These are phyloP conservation scores for Ophiostoma montium DNA, from an alignment of 2,329 filamentous ascomycete species.

Conservation along the genomic window DNA sequence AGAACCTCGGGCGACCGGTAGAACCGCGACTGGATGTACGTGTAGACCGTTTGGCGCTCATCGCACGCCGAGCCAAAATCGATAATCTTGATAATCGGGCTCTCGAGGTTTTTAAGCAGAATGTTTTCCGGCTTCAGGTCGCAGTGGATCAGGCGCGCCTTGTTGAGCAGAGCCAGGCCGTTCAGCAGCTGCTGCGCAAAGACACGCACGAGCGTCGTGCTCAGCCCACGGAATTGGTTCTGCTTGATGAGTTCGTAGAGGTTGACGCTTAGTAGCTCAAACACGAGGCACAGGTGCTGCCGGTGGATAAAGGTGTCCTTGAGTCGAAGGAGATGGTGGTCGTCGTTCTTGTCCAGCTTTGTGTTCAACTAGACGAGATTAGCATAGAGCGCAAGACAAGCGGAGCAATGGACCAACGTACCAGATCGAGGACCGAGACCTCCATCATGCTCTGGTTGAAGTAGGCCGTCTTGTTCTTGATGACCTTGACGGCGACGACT, in stretches of 20 bases:
- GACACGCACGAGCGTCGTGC: conserved; percentile 90
- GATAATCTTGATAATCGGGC: conserved; percentile 98
- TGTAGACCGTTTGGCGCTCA: conserved; percentile 96
- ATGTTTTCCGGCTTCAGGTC: conserved; percentile 98
- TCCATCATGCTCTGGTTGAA: conserved; percentile 99
- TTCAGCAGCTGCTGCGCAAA: conserved; percentile 96
- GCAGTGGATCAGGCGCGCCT: conserved; percentile 92
- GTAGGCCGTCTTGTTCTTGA: conserved; percentile 97
- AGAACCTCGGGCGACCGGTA: conserved; percentile 95
- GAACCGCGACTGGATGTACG: conserved; percentile 96
- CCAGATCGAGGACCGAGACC: conserved; percentile 89
- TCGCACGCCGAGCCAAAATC: conserved; percentile 98
- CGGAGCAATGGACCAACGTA: conserved; percentile 26
- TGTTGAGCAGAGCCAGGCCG: conserved; percentile 81
- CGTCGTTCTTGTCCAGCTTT: conserved; percentile 97
- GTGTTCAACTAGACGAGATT: conserved; percentile 62
- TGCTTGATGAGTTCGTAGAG: conserved; percentile 98
- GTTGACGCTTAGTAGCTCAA: conserved; percentile 93
- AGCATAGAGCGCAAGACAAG: neutral
- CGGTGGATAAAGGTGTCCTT: conserved; percentile 98
- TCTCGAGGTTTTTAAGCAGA: conserved; percentile 91
- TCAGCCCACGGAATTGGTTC: conserved; percentile 94
- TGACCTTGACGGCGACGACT: conserved; percentile 96
- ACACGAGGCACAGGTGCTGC: conserved; percentile 91
- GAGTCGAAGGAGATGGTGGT: conserved; percentile 84